Base-by-base conservation (phyloP, 192 early-diverging fungal species). In the Backusella westeae region DNA sequence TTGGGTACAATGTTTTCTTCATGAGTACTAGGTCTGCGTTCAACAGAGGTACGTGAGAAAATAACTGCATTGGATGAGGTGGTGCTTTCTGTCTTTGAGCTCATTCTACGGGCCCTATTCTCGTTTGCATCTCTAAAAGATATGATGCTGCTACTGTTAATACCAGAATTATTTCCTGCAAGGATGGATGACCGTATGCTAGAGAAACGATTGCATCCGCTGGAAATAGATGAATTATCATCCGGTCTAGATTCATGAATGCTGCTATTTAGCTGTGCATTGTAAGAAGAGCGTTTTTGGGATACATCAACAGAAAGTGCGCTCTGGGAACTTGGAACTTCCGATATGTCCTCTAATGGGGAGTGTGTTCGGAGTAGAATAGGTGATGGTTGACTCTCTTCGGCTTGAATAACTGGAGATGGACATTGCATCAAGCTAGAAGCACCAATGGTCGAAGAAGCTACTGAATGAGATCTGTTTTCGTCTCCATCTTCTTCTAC, bases 321-420 rank as follows among this genome's bases (percentile, higher is more conserved):
- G 12, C 56, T 63, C 56, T 63, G 56, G 56, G 56, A 63, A 63
- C 56, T 63, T 63, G 56, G 23, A 63, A 63, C 26, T 63, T 63
- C 56, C 23, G 23, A 63, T 26, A 63, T 63, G 26, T 63, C 56
- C 12, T 63, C 56, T 29, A 63, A 29, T 21, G 56, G 56, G 29
- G 56, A 63, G 3, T 63, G 21, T 63, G 23, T 4, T 63, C 23
- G 7, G 12, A 32, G 56, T 29, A 63, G 23, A 63, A 63, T 29
- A 26, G 56, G 23, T 9, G 56, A 63, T 8, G 23, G 56, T 29
- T 26, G 56, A 14, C 9, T 63, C 10, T 63, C 56, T 26, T 63
- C 56, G 0, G 21, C 9, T 10, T n/a, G 21, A n/a, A 56, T 21
- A 10, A 12, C 10, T 23, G 56, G 26, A 7, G 56, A 63, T 29